Evolutionary conservation across 2,329 filamentous ascomycete genomes (phyloP), one percentile per base, ranked within the genome.

Genomic region (Aspergillus jensenii): DNA sequence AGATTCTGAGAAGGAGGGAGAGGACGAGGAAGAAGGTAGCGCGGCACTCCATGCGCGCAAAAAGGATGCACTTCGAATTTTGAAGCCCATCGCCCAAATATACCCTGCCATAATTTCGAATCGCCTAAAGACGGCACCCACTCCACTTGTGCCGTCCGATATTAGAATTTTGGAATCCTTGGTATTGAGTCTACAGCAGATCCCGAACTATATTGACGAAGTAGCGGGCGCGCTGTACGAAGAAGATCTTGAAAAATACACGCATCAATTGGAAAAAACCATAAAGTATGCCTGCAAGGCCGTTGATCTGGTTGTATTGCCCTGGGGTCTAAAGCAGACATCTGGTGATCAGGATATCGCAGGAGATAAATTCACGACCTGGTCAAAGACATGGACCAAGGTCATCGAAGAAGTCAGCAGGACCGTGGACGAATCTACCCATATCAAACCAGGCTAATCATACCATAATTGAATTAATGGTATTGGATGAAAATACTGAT

Each of bases 281-380:
- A 72, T 70, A 39, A 64, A 65, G 12, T 68, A 65, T 17, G 88
- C 90, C 0, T 82, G 90, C 49, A 78, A 80, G 15, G 88, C 90
- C 19, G 88, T 91, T 40, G 87, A 91, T 37, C 73, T 93, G 8
- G 89, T 89, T 0, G 82, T 79, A 52, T 81, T 85, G 0, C 91
- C 96, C 59, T 96, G 96, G 76, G 84, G 88, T 12, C 74, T 89
- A 17, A 83, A 89, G 44, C 79, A 79, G 0, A 73, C 77, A 1
- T 79, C 83, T 25, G 88, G 89, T 45, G 86, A 51, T 6, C 65
- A 71, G 73, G 6, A 76, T 76, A 83, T 81, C 0, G 80, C 83
- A 0, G 81, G 87, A 48, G 92, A 96, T 67, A 90, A 89, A 67
- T 96, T 96, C 68, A 89, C 87, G 0, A 79, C 83, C 15, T 96